phyloP scores from a whole-genome alignment of 768 basidiomycete genomes.

The Leccinum ochraceum region DNA sequence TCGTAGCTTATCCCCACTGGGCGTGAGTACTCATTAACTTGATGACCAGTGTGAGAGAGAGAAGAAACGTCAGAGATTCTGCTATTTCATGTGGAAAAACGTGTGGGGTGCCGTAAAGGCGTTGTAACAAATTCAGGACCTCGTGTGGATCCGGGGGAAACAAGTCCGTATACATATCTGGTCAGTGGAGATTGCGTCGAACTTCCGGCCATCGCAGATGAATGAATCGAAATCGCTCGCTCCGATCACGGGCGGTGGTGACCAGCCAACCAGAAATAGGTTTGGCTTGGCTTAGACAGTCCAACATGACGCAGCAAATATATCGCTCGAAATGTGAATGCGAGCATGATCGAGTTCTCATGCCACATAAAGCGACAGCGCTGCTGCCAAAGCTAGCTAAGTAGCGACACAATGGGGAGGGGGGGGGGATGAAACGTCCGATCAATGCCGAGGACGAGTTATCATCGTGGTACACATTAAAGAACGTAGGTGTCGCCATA shows the following conservation, averaged over 20 bases:
- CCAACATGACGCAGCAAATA: neutral
- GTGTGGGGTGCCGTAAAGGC: no score
- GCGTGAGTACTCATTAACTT: no score
- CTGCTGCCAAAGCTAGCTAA: slow-evolving; percentile 12
- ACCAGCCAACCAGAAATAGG: neutral
- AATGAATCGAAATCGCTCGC: neutral
- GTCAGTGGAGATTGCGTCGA: slow-evolving; percentile 3
- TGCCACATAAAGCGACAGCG: slow-evolving; percentile 34
- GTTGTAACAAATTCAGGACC: no score
- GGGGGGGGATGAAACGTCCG: slow-evolving; percentile 1
- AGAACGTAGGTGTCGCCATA: slow-evolving; percentile 13
- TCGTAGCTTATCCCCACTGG: no score
- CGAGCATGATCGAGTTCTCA: slow-evolving; percentile 8
- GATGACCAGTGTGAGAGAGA: neutral
- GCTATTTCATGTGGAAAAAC: neutral
- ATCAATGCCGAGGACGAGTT: slow-evolving; percentile 5
- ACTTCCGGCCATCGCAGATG: slow-evolving; percentile 1
- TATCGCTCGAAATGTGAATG: slow-evolving; percentile 1
- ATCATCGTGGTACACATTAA: slow-evolving; percentile 14
- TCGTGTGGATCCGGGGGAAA: no score
- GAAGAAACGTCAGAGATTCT: neutral
- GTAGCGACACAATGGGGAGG: slow-evolving; percentile 19
- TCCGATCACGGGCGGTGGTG: neutral
- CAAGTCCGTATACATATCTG: neutral
- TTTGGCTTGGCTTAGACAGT: neutral